Conservation (phyloP, 768 basidiomycete species). For the Mycena pura region DNA sequence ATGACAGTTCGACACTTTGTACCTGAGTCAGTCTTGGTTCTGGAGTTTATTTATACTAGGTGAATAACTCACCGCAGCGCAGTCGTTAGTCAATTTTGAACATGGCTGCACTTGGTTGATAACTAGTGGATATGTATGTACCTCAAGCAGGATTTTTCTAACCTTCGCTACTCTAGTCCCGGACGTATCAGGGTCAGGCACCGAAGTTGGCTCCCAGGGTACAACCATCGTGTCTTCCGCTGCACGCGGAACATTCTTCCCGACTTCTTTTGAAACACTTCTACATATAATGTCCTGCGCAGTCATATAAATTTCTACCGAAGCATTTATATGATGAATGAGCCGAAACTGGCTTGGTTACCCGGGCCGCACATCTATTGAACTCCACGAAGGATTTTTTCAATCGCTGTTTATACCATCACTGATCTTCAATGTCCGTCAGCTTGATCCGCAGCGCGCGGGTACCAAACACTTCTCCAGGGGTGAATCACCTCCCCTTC, state of each 20-base stretch:
- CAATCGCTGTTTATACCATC: too few relatives aligned
- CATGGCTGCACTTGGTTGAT: background rate
- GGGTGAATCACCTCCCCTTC: too few relatives aligned
- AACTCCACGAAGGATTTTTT: too few relatives aligned
- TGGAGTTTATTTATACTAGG: slow-evolving; percentile 2
- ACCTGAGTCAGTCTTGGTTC: background rate
- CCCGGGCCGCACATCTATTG: too few relatives aligned
- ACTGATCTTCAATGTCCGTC: too few relatives aligned
- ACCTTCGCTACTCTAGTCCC: background rate
- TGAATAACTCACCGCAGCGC: background rate
- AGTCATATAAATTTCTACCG: background rate
- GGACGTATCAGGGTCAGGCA: background rate
- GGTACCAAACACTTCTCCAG: too few relatives aligned
- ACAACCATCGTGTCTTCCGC: background rate
- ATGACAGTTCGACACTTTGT: slow-evolving; percentile 6
- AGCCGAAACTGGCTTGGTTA: background rate
- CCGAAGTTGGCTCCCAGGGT: background rate
- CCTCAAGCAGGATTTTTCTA: too few relatives aligned
- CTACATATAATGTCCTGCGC: background rate
- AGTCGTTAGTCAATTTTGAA: slow-evolving; percentile 3
- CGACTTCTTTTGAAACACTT: background rate
- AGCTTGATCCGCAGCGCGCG: too few relatives aligned
- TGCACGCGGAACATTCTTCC: background rate
- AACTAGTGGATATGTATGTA: background rate
- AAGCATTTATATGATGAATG: background rate